Evolutionary conservation across 768 basidiomycete genomes (phyloP).

Genomic region (Hypsizygus marmoreus): DNA sequence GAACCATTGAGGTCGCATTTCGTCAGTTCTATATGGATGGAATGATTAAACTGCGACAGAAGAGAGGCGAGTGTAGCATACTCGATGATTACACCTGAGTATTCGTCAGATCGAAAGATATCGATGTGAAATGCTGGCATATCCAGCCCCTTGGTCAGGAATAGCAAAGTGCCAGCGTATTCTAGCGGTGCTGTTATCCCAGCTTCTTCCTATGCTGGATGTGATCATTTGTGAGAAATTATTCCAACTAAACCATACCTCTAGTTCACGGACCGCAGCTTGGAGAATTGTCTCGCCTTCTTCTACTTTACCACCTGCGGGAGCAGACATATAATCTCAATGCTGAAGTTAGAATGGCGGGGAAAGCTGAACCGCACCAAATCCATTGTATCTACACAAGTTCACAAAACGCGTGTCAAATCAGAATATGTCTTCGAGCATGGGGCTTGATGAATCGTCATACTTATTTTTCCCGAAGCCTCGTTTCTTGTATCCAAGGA

Average conservation of each 20-base stretch:
- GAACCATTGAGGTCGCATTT: slow-evolving; percentile 89
- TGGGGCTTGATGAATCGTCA: slow-evolving; percentile 19
- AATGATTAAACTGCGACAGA: slow-evolving; percentile 3
- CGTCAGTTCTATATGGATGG: slow-evolving; percentile 62
- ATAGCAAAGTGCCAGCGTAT: slow-evolving; percentile 67
- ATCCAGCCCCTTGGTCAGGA: slow-evolving; percentile 53
- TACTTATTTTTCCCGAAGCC: slow-evolving; percentile 71
- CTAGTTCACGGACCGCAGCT: slow-evolving; percentile 77
- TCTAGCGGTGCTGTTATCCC: slow-evolving; percentile 68
- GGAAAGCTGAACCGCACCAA: slow-evolving; percentile 50
- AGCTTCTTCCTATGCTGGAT: slow-evolving; percentile 81
- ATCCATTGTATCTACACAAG: slow-evolving; percentile 74
- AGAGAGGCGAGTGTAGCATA: slow-evolving; percentile 34
- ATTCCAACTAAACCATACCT: slow-evolving; percentile 36
- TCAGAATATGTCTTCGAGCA: not conserved
- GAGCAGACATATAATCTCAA: not conserved
- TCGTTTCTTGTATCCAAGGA: slow-evolving; percentile 79
- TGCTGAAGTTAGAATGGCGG: not conserved
- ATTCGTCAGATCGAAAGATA: slow-evolving; percentile 65
- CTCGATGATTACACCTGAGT: slow-evolving; percentile 66
- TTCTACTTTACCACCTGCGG: slow-evolving; percentile 75
- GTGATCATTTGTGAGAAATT: not conserved
- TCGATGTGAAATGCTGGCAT: slow-evolving; percentile 75
- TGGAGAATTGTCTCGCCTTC: slow-evolving; percentile 63
- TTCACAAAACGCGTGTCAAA: slow-evolving; percentile 4